A percentile compares a stretch with the other conserved stretches of the same genome.
Conservation (phyloP, 163 green algal genomes). For the Coccomyxa subellipsoidea region DNA sequence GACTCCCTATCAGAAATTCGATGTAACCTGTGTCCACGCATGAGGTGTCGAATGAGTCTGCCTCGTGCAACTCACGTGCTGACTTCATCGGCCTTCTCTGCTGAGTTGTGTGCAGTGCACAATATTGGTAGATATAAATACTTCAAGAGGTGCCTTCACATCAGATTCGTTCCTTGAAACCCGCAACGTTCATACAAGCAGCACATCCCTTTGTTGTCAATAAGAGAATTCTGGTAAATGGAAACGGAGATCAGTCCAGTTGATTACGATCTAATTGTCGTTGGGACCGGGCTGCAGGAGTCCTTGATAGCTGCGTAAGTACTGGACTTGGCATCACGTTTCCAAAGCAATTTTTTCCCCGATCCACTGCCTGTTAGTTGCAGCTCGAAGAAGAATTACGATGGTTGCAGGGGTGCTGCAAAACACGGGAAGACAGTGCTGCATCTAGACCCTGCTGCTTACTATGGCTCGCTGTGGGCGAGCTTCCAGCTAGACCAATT, state of each 20-base stretch:
- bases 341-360: not conserved
- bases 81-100: too few relatives aligned
- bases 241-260: conserved; percentile 39
- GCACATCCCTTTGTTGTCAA: too few relatives aligned
- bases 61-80: too few relatives aligned
- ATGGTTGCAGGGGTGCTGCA: conserved; percentile 42
- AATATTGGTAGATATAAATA: too few relatives aligned
- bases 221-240: too few relatives aligned
- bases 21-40: too few relatives aligned
- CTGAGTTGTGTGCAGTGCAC: too few relatives aligned
- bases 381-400: not conserved
- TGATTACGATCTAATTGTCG: conserved; percentile 57
- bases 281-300: conserved; percentile 60
- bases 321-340: not conserved
- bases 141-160: too few relatives aligned
- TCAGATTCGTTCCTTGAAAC: too few relatives aligned
- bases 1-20: too few relatives aligned
- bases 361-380: not conserved
- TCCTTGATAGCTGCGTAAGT: conserved; percentile 57
- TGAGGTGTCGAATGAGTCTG: too few relatives aligned
- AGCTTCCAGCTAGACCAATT: conserved; percentile 38
- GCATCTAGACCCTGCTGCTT: conserved; percentile 54
- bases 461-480: conserved; percentile 65
- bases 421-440: conserved; percentile 60
- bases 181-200: too few relatives aligned